A percentile compares a stretch with the other conserved stretches of the same genome.
These are phyloP conservation scores for Apostasia ramifera DNA, from an alignment of 106 monocot genomes.

Conservation along the genomic window DNA sequence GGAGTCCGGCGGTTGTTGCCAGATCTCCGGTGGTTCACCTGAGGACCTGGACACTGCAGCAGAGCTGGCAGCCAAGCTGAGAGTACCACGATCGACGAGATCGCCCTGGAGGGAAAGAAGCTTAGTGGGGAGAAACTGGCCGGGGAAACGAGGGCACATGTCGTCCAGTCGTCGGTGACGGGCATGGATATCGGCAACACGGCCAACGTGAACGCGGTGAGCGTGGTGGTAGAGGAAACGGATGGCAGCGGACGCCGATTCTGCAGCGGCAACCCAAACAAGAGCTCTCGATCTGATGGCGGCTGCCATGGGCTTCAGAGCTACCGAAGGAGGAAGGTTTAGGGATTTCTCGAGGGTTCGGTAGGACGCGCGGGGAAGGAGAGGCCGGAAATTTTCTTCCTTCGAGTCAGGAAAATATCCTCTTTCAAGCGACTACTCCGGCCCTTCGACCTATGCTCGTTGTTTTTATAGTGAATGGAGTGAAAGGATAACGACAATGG, in stretches of 20 bases:
- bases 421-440: no score
- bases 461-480: no score
- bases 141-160: conserved; percentile 5
- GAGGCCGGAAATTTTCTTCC: no score
- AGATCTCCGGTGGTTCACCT: conserved; percentile 79
- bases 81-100: conserved; percentile 27
- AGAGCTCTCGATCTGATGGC: conserved; percentile 17
- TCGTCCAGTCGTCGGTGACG: conserved; percentile 14
- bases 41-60: conserved; percentile 6
- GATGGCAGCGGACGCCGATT: conserved; percentile 10
- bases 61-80: not conserved
- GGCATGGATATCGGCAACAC: conserved; percentile 17
- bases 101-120: conserved; percentile 36
- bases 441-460: no score
- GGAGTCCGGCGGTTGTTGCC: conserved; percentile 56
- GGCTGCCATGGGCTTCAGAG: conserved; percentile 15
- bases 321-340: not conserved
- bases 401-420: no score
- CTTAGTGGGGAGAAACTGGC: conserved; percentile 10
- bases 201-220: conserved; percentile 23
- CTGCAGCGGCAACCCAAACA: conserved; percentile 9
- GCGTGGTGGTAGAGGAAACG: conserved; percentile 8
- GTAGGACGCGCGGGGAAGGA: no score
- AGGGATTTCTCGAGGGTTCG: not conserved
- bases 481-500: no score